phyloP scores from a whole-genome alignment of 1,139 yeast genomes.

The Saccharomyces uvarum region DNA sequence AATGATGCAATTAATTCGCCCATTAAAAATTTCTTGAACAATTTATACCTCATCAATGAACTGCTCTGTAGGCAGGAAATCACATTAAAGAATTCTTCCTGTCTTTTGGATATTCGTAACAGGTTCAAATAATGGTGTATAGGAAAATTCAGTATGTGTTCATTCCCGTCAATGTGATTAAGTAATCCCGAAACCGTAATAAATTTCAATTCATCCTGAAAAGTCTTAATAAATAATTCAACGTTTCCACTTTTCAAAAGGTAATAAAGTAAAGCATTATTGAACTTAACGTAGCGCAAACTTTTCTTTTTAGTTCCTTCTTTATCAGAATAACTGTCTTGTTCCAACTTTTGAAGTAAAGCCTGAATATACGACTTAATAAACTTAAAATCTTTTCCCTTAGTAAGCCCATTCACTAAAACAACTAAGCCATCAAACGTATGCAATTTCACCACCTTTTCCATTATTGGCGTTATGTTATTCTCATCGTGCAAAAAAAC shows the following conservation, averaged over 20 bases:
- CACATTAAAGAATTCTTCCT: conserved; percentile 2
- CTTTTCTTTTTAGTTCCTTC: background rate
- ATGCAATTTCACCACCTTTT: conserved; percentile 20
- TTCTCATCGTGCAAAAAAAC: conserved; percentile 15
- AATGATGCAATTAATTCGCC: background rate
- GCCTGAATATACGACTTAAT: conserved; percentile 20
- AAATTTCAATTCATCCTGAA: conserved; percentile 9
- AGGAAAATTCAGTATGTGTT: conserved; percentile 13
- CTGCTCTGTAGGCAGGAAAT: background rate
- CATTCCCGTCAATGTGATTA: conserved; percentile 6
- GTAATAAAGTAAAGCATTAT: conserved; percentile 15
- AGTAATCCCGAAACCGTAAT: conserved; percentile 5
- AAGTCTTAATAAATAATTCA: conserved; percentile 16
- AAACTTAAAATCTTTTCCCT: conserved; percentile 15
- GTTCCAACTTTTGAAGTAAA: conserved; percentile 19
- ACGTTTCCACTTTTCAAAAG: conserved; percentile 14
- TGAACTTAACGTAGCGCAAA: conserved; percentile 14
- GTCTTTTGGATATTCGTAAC: conserved; percentile 8
- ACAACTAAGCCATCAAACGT: conserved; percentile 17
- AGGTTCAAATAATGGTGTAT: conserved; percentile 14
- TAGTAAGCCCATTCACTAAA: conserved; percentile 14
- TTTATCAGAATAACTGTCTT: background rate
- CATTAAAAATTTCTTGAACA: background rate
- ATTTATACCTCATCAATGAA: background rate
- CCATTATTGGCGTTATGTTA: conserved; percentile 10